Evolutionary conservation across 2,329 filamentous ascomycete species (phyloP), one percentile per base, ranked within the genome.

Genomic region (Fusarium sublunatum): DNA sequence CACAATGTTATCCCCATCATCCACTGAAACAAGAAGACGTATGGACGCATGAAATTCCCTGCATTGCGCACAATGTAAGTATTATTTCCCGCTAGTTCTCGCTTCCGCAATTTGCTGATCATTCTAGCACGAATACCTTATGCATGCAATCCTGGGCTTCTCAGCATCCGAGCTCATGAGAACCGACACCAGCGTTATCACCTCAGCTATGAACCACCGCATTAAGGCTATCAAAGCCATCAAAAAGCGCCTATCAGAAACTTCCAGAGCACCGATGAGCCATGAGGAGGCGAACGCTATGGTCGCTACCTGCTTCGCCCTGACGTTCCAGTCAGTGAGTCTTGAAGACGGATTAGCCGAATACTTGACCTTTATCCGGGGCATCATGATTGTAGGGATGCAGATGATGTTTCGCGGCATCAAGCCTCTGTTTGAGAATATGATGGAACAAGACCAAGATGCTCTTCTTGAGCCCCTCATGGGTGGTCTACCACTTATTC

Each of bases 81-180:
- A 15, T 2, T 6, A 7, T 15, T 25, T 6, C 2, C 7, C 6
- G 22, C 22, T 13, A 9, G n/a, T 10, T 9, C 2, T 3, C 7
- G 12, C 22, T 1, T 5, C 11, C 12, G 7, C 19, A 31, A 7
- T 15, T 38, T 22, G 43, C 64, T 62, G 47, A 70, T 35, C 28
- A 29, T 7, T 50, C 22, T 54, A 88, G 82, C 82, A 89, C 64
- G 85, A 88, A 53, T 89, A 86, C 57, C 79, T 90, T 9, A 90
- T 91, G 84, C 88, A 91, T 71, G 86, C 88, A 5, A 87, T 91
- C 46, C 81, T 90, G 1, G 88, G 87, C 11, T 82, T 90, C 58
- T 82, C 88, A 2, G 89, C 89, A 29, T 90, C 88, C 0, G 86
- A 91, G 62, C 80, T 91, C 5, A 81, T 83, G 65, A 75, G 76